Base-by-base conservation (phyloP, 2,329 filamentous ascomycete species). In the Calonectria pauciramosa region DNA sequence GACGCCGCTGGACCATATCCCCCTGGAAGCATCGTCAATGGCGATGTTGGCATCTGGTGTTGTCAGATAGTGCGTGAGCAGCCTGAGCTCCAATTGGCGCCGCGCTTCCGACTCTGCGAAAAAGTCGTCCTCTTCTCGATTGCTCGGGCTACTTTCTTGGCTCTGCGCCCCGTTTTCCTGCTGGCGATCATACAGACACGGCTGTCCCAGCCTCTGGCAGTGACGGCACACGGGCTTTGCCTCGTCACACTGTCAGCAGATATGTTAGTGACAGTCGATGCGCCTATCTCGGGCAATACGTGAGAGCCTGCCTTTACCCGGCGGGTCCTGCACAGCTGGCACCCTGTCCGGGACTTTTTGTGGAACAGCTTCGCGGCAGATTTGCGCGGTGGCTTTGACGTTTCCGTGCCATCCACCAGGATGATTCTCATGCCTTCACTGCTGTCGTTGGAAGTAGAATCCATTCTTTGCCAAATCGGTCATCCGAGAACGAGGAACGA, bases 301-400 rank as follows among this genome's bases (percentile, higher is more conserved):
- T 28, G 6, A 16, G 6, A 16, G 20, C 67, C 18, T 38, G 49
- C 78, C 79, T 80, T 80, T 26, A 80, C 79, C 8, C 78, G 75
- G 28, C 79, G 79, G 18, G 66, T 63, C 28, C 79, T 74, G 23
- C 79, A 80, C 38, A 74, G 67, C 56, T 79, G 76, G 63, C 79
- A 80, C 1, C 79, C 78, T 1, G 77, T 80, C 26, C 77, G 71
- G 14, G 76, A 75, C 70, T 80, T 80, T 68, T 76, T 80, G 72
- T 80, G 79, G 71, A 80, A 80, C 32, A 80, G 75, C 69, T 80
- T 79, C 7, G 77, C 32, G 72, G 38, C 26, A 7, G 30, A 20
- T 32, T 49, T 65, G 41, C 60, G 60, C 30, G 20, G 28, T n/a
- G 38, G 20, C 60, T 49, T 41, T 4, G n/a, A 18, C 38, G 30